A percentile compares a stretch with the other conserved stretches of the same genome.
phyloP scores from a whole-genome alignment of 2,329 filamentous ascomycete species.

The Hypocreales sp. region DNA sequence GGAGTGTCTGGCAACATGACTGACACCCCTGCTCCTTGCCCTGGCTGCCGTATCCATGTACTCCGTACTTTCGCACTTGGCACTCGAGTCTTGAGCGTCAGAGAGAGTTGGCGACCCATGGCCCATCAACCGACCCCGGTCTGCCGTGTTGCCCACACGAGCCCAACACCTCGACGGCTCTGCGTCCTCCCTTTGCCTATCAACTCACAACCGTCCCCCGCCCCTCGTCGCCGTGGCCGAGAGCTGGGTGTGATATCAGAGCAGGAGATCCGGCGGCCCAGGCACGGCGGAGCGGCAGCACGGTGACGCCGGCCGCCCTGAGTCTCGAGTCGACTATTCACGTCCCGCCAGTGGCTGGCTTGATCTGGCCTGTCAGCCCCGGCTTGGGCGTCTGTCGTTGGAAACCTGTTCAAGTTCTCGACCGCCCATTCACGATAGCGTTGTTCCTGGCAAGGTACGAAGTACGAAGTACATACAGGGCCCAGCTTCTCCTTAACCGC shows the following conservation, averaged over 20 bases:
- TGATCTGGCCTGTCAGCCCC: background rate
- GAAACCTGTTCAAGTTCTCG: background rate
- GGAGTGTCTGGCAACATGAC: conserved; percentile 6
- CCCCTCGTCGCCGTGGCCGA: background rate
- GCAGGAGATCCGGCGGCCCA: conserved; percentile 1
- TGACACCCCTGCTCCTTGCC: conserved; percentile 6
- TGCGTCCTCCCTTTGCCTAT: conserved; percentile 2
- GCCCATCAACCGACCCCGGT: conserved; percentile 2
- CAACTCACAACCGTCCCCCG: conserved; percentile 1
- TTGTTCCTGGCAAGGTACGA: too few relatives aligned
- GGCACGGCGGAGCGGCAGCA: background rate
- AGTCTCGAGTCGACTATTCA: too few relatives aligned
- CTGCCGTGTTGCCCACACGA: conserved; percentile 2
- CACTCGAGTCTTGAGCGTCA: conserved; percentile 1
- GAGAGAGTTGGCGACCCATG: conserved; percentile 2
- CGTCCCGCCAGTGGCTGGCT: background rate
- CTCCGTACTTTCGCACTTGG: background rate
- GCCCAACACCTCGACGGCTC: conserved; percentile 3
- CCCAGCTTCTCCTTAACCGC: background rate
- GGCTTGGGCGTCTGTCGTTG: background rate
- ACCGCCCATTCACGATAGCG: too few relatives aligned
- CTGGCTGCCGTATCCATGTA: conserved; percentile 2
- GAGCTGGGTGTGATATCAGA: conserved; percentile 1
- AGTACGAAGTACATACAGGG: too few relatives aligned
- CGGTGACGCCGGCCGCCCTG: background rate